A percentile compares a stretch with the other conserved stretches of the same genome.
phyloP scores from a whole-genome alignment of 2,329 filamentous ascomycete genomes.

The Alternaria sp. region DNA sequence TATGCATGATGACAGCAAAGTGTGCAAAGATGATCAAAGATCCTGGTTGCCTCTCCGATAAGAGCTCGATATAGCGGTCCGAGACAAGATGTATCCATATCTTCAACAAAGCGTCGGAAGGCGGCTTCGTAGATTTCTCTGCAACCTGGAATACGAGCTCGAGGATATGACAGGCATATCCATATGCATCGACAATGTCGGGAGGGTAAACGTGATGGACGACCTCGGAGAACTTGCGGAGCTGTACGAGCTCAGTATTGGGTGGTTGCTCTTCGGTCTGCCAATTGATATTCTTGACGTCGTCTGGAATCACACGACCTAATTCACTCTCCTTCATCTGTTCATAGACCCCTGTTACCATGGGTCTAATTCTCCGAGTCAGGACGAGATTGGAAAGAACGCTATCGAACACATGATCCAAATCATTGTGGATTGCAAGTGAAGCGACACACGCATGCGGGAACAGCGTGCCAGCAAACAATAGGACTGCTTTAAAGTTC shows the following conservation, averaged over 20 bases:
- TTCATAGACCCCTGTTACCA: slow-evolving; percentile 31
- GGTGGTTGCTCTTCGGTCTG: slow-evolving; percentile 22
- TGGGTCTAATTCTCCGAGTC: slow-evolving; percentile 35
- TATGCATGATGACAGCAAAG: slow-evolving; percentile 45
- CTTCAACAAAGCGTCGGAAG: slow-evolving; percentile 38
- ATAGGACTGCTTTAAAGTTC: slow-evolving; percentile 52
- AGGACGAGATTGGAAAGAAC: slow-evolving; percentile 36
- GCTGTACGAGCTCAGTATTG: slow-evolving; percentile 32
- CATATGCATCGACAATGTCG: slow-evolving; percentile 41
- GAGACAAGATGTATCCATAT: slow-evolving; percentile 39
- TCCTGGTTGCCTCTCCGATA: slow-evolving; percentile 41
- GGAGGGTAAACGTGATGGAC: slow-evolving; percentile 38
- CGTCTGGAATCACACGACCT: slow-evolving; percentile 29
- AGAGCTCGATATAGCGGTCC: slow-evolving; percentile 38
- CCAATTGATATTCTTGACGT: slow-evolving; percentile 31
- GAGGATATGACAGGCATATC: slow-evolving; percentile 32
- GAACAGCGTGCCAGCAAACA: slow-evolving; percentile 27
- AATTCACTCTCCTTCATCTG: slow-evolving; percentile 26
- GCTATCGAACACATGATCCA: slow-evolving; percentile 30
- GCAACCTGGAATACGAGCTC: slow-evolving; percentile 32
- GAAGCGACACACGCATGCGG: slow-evolving; percentile 36
- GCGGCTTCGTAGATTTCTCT: slow-evolving; percentile 21
- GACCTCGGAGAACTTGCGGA: slow-evolving; percentile 37
- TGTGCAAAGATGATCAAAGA: slow-evolving; percentile 50
- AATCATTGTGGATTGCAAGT: slow-evolving; percentile 15